A percentile compares a stretch with the other conserved stretches of the same genome.
Conservation (phyloP, 163 green algal genomes). For the Volvox carteri region DNA sequence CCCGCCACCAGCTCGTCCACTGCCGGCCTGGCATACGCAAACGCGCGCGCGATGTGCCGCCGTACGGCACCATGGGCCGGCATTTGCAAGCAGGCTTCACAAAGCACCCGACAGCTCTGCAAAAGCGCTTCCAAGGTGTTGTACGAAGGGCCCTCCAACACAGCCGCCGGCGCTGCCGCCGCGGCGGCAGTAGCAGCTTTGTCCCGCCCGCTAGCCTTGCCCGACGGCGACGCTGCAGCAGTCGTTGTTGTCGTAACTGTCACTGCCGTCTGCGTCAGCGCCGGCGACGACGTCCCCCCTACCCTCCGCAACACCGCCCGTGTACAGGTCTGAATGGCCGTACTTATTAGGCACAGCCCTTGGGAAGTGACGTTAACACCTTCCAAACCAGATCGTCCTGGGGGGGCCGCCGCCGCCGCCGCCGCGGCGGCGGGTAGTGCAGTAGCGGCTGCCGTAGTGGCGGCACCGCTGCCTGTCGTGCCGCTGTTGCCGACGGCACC, state of each 20-base stretch:
- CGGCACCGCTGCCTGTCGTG: neutral
- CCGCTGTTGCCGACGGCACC: too few relatives aligned
- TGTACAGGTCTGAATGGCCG: neutral
- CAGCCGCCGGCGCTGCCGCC: neutral
- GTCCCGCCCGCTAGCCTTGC: neutral
- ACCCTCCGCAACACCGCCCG: neutral
- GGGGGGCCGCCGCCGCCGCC: neutral
- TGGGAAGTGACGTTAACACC: conserved; percentile 41
- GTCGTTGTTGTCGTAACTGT: neutral
- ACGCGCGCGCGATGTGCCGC: conserved; percentile 32
- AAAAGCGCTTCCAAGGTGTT: conserved; percentile 6
- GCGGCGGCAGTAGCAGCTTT: neutral
- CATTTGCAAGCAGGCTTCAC: neutral
- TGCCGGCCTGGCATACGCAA: conserved; percentile 9
- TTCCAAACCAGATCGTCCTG: too few relatives aligned
- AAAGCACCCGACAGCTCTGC: neutral
- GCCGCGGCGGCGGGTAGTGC: neutral
- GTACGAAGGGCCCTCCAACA: neutral
- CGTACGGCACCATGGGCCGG: conserved; percentile 5
- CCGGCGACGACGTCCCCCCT: neutral
- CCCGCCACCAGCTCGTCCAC: conserved; percentile 17
- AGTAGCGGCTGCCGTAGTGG: neutral
- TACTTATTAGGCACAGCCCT: conserved; percentile 7
- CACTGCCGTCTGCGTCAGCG: neutral
- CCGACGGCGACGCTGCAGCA: neutral